Base-by-base conservation (phyloP, 2,329 filamentous ascomycete genomes). In the Pseudogymnoascus sp. region DNA sequence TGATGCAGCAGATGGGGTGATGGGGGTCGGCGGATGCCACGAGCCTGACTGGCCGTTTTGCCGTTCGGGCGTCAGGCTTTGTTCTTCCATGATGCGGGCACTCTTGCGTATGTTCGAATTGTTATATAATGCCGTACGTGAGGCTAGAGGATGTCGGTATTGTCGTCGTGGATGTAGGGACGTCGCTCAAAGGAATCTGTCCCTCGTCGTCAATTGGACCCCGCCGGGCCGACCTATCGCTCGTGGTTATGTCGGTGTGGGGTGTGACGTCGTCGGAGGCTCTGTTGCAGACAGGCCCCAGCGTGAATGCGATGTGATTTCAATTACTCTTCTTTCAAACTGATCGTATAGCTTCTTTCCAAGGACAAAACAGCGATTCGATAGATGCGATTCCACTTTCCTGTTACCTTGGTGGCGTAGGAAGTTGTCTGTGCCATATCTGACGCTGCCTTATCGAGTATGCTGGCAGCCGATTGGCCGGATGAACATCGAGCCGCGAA, bases 41-140 rank as follows among this genome's bases (percentile, higher is more conserved):
- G 53, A 59, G 53, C 53, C 34, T 31, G 53, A 34, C 53, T 59
- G 53, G 28, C 53, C 53, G 31, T 56, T 56, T 21, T 18, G 34
- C 8, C 28, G 25, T 18, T 18, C 28, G 10, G 25, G 53, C 25
- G 34, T 34, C 28, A 31, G 53, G 28, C 53, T 37, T 59, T 59
- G 53, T 37, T 59, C 53, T 16, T 59, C 53, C 53, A 59, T 59
- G 53, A 8, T 34, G 53, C 34, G 28, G 25, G 28, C n/a, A 59
- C 42, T 46, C 18, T 46, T 25, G 42, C 10, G 42, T 46, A 46
- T 46, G 42, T 0, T 46, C 42, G 42, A 46, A 46, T 46, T 46
- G 12, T 25, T 46, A 23, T 46, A 46, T 46, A 23, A 23, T 7
- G 11, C 18, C 42, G 42, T 46, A 14, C 10, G 11, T 23, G 18